phyloP scores from a whole-genome alignment of 148 eudicot genomes.

The Mesembryanthemum crystallinum region DNA sequence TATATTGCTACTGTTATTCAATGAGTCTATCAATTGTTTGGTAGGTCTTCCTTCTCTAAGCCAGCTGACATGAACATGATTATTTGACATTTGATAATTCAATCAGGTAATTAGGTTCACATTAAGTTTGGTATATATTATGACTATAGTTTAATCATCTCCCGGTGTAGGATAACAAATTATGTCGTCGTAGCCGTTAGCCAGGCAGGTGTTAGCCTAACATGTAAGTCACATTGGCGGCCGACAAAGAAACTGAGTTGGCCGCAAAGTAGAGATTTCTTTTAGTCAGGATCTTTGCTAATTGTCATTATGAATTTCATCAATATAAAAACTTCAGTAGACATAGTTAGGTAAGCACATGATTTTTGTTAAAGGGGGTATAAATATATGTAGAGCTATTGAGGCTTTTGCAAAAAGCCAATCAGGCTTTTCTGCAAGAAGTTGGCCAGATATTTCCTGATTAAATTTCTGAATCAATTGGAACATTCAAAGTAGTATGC shows the following conservation, averaged over 20 bases:
- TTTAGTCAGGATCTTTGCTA: too few species aligned
- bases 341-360: constrained; percentile 11
- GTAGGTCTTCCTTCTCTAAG: background rate
- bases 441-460: background rate
- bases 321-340: constrained; percentile 12
- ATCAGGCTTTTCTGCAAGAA: constrained; percentile 10
- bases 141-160: background rate
- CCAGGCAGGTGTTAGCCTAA: constrained; percentile 9
- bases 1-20: too few species aligned
- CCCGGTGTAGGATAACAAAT: constrained; percentile 11
- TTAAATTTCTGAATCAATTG: constrained; percentile 12
- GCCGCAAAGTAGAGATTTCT: constrained; percentile 24
- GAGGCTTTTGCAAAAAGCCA: constrained; percentile 11
- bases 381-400: constrained; percentile 19
- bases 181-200: constrained; percentile 11
- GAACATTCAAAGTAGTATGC: constrained; percentile 20
- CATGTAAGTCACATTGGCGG: constrained; percentile 24
- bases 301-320: constrained; percentile 19
- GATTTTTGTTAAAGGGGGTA: constrained; percentile 9
- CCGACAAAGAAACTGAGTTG: constrained; percentile 25
- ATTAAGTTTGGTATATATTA: background rate
- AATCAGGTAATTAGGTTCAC: constrained; percentile 6
- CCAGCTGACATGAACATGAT: constrained; percentile 7
- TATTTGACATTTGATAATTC: constrained; percentile 7
- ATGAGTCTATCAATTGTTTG: background rate